Conservation (phyloP, 192 early-diverging fungal species). For the Lunasporangiospora selenospora region DNA sequence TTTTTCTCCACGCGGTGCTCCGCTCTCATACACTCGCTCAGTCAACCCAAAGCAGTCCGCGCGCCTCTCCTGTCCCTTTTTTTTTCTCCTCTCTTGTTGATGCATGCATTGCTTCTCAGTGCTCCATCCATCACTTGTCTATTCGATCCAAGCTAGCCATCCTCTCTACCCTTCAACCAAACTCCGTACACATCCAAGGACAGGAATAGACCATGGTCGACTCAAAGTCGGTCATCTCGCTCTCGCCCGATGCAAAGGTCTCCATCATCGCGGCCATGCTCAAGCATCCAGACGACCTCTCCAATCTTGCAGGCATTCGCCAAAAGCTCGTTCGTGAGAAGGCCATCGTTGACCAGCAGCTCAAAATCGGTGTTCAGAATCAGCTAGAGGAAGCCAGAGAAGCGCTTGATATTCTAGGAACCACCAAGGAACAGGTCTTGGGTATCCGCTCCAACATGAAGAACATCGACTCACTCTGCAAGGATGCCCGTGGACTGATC, state of each 20-base stretch:
- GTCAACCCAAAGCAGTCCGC: too few species aligned
- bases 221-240: conserved; percentile 38
- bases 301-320: conserved; percentile 80
- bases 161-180: not conserved
- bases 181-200: not conserved
- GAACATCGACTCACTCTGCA: conserved; percentile 86
- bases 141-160: too few species aligned
- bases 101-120: too few species aligned
- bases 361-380: conserved; percentile 92
- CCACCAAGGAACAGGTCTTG: conserved; percentile 68
- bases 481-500: conserved; percentile 85
- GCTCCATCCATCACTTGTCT: too few species aligned
- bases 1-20: too few species aligned
- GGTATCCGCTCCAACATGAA: conserved; percentile 78
- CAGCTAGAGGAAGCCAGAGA: conserved; percentile 92
- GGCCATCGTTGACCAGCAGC: conserved; percentile 92
- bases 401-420: conserved; percentile 79
- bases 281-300: conserved; percentile 94
- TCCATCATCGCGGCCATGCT: conserved; percentile 84
- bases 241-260: conserved; percentile 71
- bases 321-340: conserved; percentile 89
- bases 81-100: too few species aligned
- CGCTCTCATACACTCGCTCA: too few species aligned
- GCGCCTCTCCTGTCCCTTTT: too few species aligned
- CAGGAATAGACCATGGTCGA: conserved; percentile 20